Conservation (phyloP, 129 eudicot genomes). For the Helichrysum umbraculigerum region DNA sequence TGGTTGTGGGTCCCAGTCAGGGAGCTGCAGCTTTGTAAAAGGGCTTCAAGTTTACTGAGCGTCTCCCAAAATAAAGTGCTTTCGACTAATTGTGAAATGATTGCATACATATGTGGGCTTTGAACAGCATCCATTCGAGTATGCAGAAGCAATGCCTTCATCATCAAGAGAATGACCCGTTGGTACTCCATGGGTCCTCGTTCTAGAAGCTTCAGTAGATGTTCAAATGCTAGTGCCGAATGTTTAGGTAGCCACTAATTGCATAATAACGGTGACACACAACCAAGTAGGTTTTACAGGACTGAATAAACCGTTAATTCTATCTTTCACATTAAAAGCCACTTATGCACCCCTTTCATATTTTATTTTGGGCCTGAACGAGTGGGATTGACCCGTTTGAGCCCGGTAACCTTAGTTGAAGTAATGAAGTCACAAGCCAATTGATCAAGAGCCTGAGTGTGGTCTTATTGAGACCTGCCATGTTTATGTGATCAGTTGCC, state of each 20-base stretch:
- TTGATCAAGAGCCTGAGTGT: conserved; percentile 49
- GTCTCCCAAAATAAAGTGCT: conserved; percentile 98
- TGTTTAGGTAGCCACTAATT: conserved; percentile 93
- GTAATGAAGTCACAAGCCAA: conserved; percentile 61
- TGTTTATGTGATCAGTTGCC: conserved; percentile 57
- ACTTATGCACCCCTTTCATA: conserved; percentile 61
- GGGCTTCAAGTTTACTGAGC: conserved; percentile 94
- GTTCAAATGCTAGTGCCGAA: conserved; percentile 93
- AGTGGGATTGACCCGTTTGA: conserved; percentile 43
- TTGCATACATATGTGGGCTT: conserved; percentile 97
- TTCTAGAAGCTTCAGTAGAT: conserved; percentile 76
- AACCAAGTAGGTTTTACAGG: conserved; percentile 76
- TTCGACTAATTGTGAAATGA: conserved; percentile 93
- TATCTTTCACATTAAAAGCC: conserved; percentile 58
- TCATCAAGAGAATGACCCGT: conserved; percentile 81
- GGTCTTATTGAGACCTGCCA: conserved; percentile 60
- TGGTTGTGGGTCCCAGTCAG: conserved; percentile 68
- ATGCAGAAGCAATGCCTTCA: conserved; percentile 93
- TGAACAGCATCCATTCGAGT: conserved; percentile 96
- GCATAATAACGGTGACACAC: conserved; percentile 86
- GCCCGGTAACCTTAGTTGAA: conserved; percentile 44
- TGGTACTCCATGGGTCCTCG: conserved; percentile 92
- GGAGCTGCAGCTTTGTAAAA: conserved; percentile 91
- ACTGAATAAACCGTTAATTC: conserved; percentile 44
- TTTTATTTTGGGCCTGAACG: conserved; percentile 57